A percentile compares a stretch with the other conserved stretches of the same genome.
These are phyloP conservation scores for Penicillium freii DNA, from an alignment of 2,329 filamentous ascomycete species.

Conservation along the genomic window DNA sequence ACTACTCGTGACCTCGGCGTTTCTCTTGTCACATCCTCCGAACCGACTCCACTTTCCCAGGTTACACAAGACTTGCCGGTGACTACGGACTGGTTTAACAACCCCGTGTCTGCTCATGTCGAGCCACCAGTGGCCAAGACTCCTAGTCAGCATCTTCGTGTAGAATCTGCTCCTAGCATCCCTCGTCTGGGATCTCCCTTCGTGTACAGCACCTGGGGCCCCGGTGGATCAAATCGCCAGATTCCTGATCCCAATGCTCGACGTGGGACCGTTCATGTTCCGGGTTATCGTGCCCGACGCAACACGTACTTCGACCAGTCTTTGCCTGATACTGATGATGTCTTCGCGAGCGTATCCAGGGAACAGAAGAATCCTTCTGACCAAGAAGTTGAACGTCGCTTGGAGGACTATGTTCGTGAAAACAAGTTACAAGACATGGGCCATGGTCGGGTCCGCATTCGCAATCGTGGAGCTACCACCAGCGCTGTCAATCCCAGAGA, in stretches of 20 bases:
- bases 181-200: slow-evolving; percentile 51
- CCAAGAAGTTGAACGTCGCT: slow-evolving; percentile 56
- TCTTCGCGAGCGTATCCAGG: slow-evolving; percentile 43
- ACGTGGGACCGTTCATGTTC: slow-evolving; percentile 47
- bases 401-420: slow-evolving; percentile 48
- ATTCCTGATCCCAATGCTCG: slow-evolving; percentile 34
- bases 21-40: slow-evolving; percentile 44
- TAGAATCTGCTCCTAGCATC: slow-evolving; percentile 22
- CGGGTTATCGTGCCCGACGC: slow-evolving; percentile 47
- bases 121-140: slow-evolving; percentile 4
- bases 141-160: slow-evolving; percentile 14
- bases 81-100: slow-evolving; percentile 40
- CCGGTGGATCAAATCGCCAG: slow-evolving; percentile 37
- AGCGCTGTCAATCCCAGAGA: slow-evolving; percentile 55
- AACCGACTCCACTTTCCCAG: slow-evolving; percentile 38
- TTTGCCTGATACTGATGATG: slow-evolving; percentile 51
- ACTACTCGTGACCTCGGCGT: slow-evolving; percentile 47
- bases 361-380: slow-evolving; percentile 48
- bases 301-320: slow-evolving; percentile 56
- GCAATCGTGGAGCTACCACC: slow-evolving; percentile 61
- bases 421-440: slow-evolving; percentile 47
- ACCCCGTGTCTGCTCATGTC: slow-evolving; percentile 24
- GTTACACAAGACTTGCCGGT: slow-evolving; percentile 30
- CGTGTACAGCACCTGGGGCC: slow-evolving; percentile 51
- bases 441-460: slow-evolving; percentile 57